phyloP scores from a whole-genome alignment of 2,329 filamentous ascomycete genomes.

The Fusarium papillatum region DNA sequence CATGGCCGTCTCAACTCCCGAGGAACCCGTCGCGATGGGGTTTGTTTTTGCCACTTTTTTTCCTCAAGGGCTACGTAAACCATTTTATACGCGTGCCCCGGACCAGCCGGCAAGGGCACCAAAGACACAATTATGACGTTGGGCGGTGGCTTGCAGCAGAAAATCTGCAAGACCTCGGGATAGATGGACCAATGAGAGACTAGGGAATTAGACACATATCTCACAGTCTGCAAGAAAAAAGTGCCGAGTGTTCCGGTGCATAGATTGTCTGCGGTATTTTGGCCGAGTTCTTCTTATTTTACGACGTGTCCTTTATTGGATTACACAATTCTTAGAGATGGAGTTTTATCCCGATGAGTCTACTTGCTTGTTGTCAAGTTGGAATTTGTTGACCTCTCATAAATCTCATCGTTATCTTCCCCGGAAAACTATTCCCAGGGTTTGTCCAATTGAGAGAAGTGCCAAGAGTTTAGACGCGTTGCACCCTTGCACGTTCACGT shows the following conservation, averaged over 20 bases:
- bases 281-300: not conserved
- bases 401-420: not conserved
- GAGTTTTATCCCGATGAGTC: not conserved
- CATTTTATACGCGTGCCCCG: not conserved
- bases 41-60: conserved; percentile 1
- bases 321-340: not conserved
- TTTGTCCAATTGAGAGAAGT: not conserved
- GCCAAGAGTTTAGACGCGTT: not conserved
- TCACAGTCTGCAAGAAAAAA: not conserved
- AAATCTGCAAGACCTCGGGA: not conserved
- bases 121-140: not conserved
- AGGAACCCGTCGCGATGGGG: not conserved
- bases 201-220: not conserved
- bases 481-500: not conserved
- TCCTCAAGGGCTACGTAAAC: not conserved
- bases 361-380: not conserved
- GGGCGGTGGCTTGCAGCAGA: not conserved
- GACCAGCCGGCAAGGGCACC: not conserved
- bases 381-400: not conserved
- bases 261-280: not conserved
- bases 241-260: not conserved
- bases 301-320: not conserved
- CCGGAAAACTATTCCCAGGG: not conserved
- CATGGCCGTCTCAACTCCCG: conserved; percentile 6
- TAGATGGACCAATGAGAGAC: not conserved